A percentile compares a stretch with the other conserved stretches of the same genome.
Conservation (phyloP, 495 filamentous ascomycete genomes). For the Echria macrotheca region DNA sequence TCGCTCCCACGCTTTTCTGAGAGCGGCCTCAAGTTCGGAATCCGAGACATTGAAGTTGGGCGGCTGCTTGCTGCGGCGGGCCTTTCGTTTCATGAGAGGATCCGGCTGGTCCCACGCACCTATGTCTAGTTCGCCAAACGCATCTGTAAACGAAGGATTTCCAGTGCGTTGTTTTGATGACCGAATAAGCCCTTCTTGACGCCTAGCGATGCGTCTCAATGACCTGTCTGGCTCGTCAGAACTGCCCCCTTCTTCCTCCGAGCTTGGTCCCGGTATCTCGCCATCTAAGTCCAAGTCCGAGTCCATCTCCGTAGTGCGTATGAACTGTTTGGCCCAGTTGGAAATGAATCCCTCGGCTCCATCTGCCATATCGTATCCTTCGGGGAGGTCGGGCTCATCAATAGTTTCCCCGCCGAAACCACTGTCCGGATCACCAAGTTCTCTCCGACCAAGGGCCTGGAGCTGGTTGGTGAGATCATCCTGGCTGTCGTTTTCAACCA, state of each 20-base stretch:
- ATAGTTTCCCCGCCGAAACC: conserved; percentile 17
- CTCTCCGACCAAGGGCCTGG: conserved; percentile 31
- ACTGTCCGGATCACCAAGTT: conserved; percentile 42
- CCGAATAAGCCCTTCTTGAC: neutral
- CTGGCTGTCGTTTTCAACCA: conserved; percentile 40
- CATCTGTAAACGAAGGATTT: conserved; percentile 61
- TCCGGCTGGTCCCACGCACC: conserved; percentile 70
- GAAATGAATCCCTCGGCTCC: too few species aligned
- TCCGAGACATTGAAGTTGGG: conserved; percentile 59
- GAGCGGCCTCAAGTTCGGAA: conserved; percentile 60
- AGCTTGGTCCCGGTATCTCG: conserved; percentile 57
- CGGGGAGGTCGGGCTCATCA: conserved; percentile 7
- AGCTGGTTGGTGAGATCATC: conserved; percentile 21
- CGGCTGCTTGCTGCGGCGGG: conserved; percentile 45
- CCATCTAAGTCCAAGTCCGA: conserved; percentile 49
- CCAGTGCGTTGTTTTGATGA: conserved; percentile 29
- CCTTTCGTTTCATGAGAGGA: conserved; percentile 52
- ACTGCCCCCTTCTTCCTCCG: conserved; percentile 51
- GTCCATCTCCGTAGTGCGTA: conserved; percentile 20
- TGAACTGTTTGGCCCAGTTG: neutral
- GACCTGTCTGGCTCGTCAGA: conserved; percentile 18
- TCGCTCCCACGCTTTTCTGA: conserved; percentile 62
- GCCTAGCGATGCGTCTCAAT: neutral
- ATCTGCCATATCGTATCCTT: too few species aligned
- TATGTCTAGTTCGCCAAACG: conserved; percentile 73